Base-by-base conservation (phyloP, 1,284 basidiomycete species). In the Meira miltonrushii region DNA sequence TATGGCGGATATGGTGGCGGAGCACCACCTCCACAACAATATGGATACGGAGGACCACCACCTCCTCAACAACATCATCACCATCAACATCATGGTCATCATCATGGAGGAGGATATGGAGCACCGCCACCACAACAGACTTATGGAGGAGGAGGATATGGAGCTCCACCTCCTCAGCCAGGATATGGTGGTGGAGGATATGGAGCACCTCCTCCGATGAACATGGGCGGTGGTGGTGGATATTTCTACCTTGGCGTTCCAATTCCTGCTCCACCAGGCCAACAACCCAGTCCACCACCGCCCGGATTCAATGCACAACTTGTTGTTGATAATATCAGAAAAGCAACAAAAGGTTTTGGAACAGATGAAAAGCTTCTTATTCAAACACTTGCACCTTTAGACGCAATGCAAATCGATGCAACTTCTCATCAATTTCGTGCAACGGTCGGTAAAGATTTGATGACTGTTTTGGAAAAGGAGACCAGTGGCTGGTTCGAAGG, bases 301-400 rank as follows among this genome's bases (percentile, higher is more conserved):
- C 60, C 64, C 28, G 73, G 72, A 19, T 75, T 72, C 61, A 67
- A 77, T 47, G 57, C 58, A 13, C 21, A 40, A 9, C 13, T 12
- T 0, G 68, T 69, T 37, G 74, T 77, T 11, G 75, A 78, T 39
- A 43, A 59, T 7, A 66, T 78, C 58, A 60, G 71, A 33, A 78
- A 75, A 55, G 77, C 77, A 21, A 74, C 68, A 43, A 78, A 78
- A 44, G 75, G 76, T 9, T 73, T 74, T 50, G 74, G 71, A 40
- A 74, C 71, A 2, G 71, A 74, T 59, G 74, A 69, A 51, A 66
- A 61, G 39, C 60, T 61, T 2, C 63, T 70, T 37, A 77, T 74
- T 39, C 57, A 61, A n/a, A 66, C 66, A 9, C 40, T 78, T n/a
- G 64, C 66, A 1, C 63, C 68, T 1, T 62, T 75, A 25, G 65